Conservation (phyloP, 2,329 filamentous ascomycete genomes). For the Sordariomycetes sp. region DNA sequence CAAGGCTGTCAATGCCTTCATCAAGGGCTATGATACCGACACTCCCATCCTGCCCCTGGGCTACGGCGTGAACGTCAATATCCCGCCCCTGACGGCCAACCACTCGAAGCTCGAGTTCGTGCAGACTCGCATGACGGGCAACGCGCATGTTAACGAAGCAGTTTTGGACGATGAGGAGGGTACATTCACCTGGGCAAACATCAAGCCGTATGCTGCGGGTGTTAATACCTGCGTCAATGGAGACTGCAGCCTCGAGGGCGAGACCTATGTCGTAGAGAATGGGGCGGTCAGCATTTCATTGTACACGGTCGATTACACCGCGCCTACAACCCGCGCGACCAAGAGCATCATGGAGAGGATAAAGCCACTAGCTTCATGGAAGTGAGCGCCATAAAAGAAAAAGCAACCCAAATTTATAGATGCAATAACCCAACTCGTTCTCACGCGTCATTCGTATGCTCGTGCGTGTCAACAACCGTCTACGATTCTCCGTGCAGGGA, state of each 20-base stretch:
- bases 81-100: conserved; percentile 31
- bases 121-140: conserved; percentile 37
- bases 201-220: conserved; percentile 25
- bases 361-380: no score
- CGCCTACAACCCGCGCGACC: conserved; percentile 22
- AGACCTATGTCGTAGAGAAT: conserved; percentile 35
- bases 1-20: conserved; percentile 33
- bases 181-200: conserved; percentile 30
- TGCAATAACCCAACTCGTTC: no score
- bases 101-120: conserved; percentile 30
- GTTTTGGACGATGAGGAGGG: conserved; percentile 31
- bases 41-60: conserved; percentile 32
- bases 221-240: conserved; percentile 42
- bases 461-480: no score
- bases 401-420: no score
- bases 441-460: no score
- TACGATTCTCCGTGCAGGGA: no score
- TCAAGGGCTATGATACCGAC: conserved; percentile 21
- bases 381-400: no score
- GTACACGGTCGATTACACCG: conserved; percentile 41
- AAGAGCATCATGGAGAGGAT: conserved; percentile 14
- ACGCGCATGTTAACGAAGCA: conserved; percentile 34
- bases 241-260: conserved; percentile 38
- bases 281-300: conserved; percentile 32
- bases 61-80: conserved; percentile 43